A percentile compares a stretch with the other conserved stretches of the same genome.
Evolutionary conservation across 306 rosid genomes (phyloP).

Genomic region (Prunus kanzakura): DNA sequence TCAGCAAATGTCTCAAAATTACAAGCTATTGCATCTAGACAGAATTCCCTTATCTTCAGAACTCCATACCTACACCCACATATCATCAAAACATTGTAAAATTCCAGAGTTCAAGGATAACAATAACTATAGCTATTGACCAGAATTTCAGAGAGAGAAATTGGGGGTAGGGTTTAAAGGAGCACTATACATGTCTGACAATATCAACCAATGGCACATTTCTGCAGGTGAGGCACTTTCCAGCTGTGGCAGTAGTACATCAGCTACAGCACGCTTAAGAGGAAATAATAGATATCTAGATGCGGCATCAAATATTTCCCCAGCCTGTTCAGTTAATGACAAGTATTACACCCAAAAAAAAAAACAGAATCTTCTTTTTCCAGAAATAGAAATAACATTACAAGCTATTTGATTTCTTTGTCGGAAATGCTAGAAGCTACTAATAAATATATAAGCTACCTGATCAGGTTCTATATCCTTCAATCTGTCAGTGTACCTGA

Average conservation of each 20-base stretch:
- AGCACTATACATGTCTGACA: constrained; percentile 73
- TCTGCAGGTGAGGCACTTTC: constrained; percentile 80
- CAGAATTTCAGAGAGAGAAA: constrained; percentile 8
- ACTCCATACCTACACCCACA: constrained; percentile 74
- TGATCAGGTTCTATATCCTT: constrained; percentile 78
- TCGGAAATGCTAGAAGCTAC: constrained; percentile 6
- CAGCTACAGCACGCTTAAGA: constrained; percentile 91
- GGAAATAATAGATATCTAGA: constrained; percentile 88
- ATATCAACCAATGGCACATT: constrained; percentile 79
- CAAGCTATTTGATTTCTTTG: constrained; percentile 2
- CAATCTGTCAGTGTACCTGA: constrained; percentile 90
- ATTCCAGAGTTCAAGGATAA: not conserved
- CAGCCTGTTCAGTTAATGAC: constrained; percentile 52
- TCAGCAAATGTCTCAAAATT: constrained; percentile 89
- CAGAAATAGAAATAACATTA: not conserved
- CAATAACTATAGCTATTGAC: not conserved
- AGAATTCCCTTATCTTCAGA: constrained; percentile 76
- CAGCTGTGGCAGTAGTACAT: constrained; percentile 77
- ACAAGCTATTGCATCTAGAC: constrained; percentile 79
- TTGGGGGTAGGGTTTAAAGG: constrained; percentile 9
- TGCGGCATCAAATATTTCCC: constrained; percentile 90
- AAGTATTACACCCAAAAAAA: constrained; percentile 23
- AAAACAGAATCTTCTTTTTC: not conserved
- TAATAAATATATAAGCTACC: constrained; percentile 39
- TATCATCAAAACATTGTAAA: not conserved